Percentiles rank a stretch among this genome's conserved stretches.
Evolutionary conservation across 345 rosid genomes (phyloP).

Genomic region (Eucalyptus cloeziana): DNA sequence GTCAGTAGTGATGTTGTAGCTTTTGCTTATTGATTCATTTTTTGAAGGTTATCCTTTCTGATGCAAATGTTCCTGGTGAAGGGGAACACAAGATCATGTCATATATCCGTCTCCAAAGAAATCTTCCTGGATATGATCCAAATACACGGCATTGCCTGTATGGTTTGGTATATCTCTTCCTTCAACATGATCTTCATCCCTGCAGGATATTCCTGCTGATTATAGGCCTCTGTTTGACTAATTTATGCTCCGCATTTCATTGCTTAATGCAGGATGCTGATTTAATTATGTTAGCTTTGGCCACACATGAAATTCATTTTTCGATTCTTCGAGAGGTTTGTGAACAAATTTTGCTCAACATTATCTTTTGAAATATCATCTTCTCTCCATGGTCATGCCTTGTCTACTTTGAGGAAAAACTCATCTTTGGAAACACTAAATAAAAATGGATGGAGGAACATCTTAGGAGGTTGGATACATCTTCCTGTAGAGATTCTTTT

Average conservation of each 20-base stretch:
- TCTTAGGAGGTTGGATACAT: background rate
- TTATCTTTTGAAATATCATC: background rate
- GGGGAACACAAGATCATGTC: slow-evolving; percentile 98
- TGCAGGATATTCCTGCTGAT: background rate
- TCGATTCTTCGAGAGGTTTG: slow-evolving; percentile 96
- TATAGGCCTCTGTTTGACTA: background rate
- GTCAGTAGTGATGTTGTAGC: background rate
- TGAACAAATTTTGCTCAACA: background rate
- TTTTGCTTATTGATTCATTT: slow-evolving; percentile 1
- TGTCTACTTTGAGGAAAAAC: background rate
- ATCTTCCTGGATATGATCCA: slow-evolving; percentile 82
- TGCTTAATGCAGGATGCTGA: slow-evolving; percentile 75
- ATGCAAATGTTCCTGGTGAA: slow-evolving; percentile 99
- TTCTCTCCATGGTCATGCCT: background rate
- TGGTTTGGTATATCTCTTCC: slow-evolving; percentile 75
- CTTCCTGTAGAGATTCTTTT: background rate
- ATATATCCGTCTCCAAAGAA: slow-evolving; percentile 80
- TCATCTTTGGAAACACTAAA: background rate
- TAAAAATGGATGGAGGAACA: background rate
- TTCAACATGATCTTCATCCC: background rate
- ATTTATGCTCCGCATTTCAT: background rate
- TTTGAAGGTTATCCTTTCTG: slow-evolving; percentile 90
- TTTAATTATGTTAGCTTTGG: slow-evolving; percentile 93
- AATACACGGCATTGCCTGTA: slow-evolving; percentile 88
- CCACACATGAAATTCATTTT: slow-evolving; percentile 89